Evolutionary conservation across 2,329 filamentous ascomycete species (phyloP).

Genomic region (Rugonectria rugulosa): DNA sequence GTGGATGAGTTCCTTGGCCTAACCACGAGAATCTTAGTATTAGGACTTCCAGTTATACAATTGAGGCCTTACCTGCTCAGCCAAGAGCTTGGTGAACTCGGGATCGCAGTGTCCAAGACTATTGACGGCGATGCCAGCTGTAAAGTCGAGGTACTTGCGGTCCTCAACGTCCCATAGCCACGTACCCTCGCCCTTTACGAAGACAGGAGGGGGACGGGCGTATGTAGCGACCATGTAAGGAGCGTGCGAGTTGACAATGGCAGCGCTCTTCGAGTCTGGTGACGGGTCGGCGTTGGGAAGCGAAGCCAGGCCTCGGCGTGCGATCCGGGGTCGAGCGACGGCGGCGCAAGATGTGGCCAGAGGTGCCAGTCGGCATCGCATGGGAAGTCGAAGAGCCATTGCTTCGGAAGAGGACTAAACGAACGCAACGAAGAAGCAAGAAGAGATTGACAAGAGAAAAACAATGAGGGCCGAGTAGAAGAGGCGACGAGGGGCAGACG

Average conservation of each 20-base stretch:
- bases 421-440: background rate
- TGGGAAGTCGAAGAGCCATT: constrained; percentile 51
- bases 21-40: too few relatives aligned
- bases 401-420: constrained; percentile 4
- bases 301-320: constrained; percentile 43
- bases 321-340: constrained; percentile 37
- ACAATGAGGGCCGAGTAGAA: background rate
- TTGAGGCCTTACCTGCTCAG: constrained; percentile 69
- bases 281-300: constrained; percentile 75
- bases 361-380: constrained; percentile 48
- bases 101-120: constrained; percentile 89
- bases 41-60: too few relatives aligned
- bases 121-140: constrained; percentile 95
- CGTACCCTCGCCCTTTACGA: constrained; percentile 85
- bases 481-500: constrained; percentile 13
- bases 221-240: constrained; percentile 98
- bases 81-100: constrained; percentile 76
- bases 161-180: constrained; percentile 93
- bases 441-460: background rate
- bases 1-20: constrained; percentile 82
- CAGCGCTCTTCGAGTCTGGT: constrained; percentile 75
- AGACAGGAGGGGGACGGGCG: constrained; percentile 86
- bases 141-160: constrained; percentile 90
- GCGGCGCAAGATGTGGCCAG: constrained; percentile 36
- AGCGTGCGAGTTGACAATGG: constrained; percentile 76